Percentiles rank a stretch among this genome's conserved stretches.
Evolutionary conservation across 768 basidiomycete genomes (phyloP).

Genomic region (Hemileccinum rubropunctum): DNA sequence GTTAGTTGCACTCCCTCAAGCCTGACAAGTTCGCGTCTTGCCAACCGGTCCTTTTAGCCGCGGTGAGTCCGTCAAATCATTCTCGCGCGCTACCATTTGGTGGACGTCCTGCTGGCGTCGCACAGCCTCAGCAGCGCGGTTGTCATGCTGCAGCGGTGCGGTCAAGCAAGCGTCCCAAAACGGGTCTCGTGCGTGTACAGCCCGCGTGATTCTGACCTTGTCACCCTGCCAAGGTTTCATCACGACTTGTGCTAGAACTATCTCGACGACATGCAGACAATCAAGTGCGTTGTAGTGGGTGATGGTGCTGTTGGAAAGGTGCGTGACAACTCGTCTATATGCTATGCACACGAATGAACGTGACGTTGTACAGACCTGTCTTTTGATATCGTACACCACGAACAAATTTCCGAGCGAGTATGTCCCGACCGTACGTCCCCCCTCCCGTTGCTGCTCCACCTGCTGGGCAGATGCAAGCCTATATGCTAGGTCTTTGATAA

Average conservation of each 20-base stretch:
- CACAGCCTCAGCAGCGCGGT: constrained; percentile 29
- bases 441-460: neutral
- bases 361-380: constrained; percentile 66
- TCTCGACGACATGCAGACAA: constrained; percentile 75
- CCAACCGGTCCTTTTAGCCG: constrained; percentile 9
- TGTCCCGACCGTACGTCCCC: constrained; percentile 84
- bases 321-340: constrained; percentile 29
- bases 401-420: constrained; percentile 99
- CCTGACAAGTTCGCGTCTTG: constrained; percentile 19
- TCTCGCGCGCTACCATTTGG: constrained; percentile 4
- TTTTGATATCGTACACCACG: constrained; percentile 95
- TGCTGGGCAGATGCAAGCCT: constrained; percentile 17
- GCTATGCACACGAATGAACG: neutral
- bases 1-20: constrained; percentile 20
- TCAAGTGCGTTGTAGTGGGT: constrained; percentile 96
- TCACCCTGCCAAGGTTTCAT: constrained; percentile 10
- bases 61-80: constrained; percentile 19
- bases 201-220: constrained; percentile 20
- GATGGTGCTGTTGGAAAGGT: constrained; percentile 99
- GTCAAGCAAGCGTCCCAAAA: constrained; percentile 19
- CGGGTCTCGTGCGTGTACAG: constrained; percentile 23
- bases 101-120: constrained; percentile 10
- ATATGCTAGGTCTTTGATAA: constrained; percentile 83
- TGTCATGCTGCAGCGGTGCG: constrained; percentile 28
- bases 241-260: constrained; percentile 17